phyloP scores from a whole-genome alignment of 2,329 filamentous ascomycete species.

The Lasiodiplodia sp. region DNA sequence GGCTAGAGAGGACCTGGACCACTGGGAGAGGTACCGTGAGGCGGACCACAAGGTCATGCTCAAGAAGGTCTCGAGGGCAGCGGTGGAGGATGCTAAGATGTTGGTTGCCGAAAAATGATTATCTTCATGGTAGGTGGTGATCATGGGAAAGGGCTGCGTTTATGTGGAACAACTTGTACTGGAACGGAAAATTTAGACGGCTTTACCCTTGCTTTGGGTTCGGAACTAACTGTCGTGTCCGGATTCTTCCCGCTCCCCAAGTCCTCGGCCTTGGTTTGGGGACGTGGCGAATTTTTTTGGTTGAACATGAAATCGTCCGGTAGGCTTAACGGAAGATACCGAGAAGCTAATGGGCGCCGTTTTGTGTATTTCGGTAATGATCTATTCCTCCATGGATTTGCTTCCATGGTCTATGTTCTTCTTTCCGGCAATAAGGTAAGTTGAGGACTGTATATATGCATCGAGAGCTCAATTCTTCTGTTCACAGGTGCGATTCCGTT shows the following conservation, averaged over 20 bases:
- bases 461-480: too few relatives aligned
- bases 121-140: background rate
- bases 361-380: too few relatives aligned
- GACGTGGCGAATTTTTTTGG: background rate
- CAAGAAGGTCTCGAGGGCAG: constrained; percentile 85
- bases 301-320: too few relatives aligned
- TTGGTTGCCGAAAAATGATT: constrained; percentile 47
- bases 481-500: too few relatives aligned
- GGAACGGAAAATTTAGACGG: constrained; percentile 10
- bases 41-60: constrained; percentile 82
- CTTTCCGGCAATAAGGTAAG: too few relatives aligned
- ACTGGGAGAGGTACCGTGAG: constrained; percentile 86
- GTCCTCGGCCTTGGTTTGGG: background rate
- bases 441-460: too few relatives aligned
- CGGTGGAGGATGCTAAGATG: constrained; percentile 72
- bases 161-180: background rate
- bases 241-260: background rate
- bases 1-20: constrained; percentile 83
- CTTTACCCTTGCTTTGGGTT: background rate
- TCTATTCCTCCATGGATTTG: too few relatives aligned
- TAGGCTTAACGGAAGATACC: too few relatives aligned
- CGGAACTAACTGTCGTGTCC: background rate
- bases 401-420: too few relatives aligned
- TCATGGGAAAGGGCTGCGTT: background rate
- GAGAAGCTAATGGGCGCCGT: too few relatives aligned